Evolutionary conservation across 306 rosid genomes (phyloP), one percentile per base, ranked within the genome.

Genomic region (Medicago truncatula): DNA sequence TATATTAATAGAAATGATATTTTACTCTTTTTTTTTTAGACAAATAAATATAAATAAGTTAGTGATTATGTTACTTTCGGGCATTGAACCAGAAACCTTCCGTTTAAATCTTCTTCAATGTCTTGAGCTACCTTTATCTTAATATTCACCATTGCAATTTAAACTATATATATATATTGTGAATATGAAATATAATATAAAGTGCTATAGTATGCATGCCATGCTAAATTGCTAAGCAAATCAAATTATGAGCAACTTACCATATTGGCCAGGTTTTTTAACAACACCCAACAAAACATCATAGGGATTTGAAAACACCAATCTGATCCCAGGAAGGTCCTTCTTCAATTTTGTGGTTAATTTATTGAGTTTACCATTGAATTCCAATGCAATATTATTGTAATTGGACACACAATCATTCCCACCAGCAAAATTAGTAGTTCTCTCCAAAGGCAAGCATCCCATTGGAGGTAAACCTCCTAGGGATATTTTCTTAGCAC

Each of bases 401-500:
- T 85, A 88, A 1, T 57, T 80, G 1, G 74, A 20, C 50, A 82
- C 53, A 74, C 98, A 94, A 3, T 53, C 85, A 70, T 76, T 81
- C 49, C 90, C 83, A 20, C 85, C 89, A 18, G 73, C 53, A 67
- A 90, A 0, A 34, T 94, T 94, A 8, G 86, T 81, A 40, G 97
- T 82, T 59, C 98, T 88, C 72, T 94, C 98, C 73, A 94, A 53
- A 3, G 98, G 98, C 81, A 94, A 70, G 83, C 97, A 94, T 11
- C 98, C 98, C 98, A 94, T 94, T 1, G 98, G 98, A 68, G 97
- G 97, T 20, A 94, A 69, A 12, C 98, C 98, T 46, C 98, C 98
- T 0, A 94, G 77, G 50, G 98, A 92, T 16, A 94, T 87, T 79
- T 87, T 94, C 62, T 97, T 75, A 52, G 95, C 98, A 10, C 98